Evolutionary conservation across 805 yeast genomes (phyloP).

Genomic region (Dipodascopsis tothii): DNA sequence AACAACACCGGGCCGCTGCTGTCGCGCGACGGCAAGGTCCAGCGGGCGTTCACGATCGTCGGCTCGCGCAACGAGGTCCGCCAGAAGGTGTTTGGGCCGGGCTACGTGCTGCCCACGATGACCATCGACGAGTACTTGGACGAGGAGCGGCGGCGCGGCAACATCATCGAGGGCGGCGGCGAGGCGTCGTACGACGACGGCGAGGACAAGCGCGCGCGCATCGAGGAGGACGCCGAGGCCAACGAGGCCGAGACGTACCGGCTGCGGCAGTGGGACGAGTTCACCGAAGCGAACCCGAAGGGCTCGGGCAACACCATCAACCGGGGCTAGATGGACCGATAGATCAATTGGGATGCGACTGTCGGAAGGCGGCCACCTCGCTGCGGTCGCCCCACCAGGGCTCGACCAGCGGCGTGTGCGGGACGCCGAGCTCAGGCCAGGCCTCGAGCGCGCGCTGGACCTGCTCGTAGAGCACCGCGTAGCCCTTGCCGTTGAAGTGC

Average conservation of each 20-base stretch:
- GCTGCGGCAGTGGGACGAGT: constrained; percentile 87
- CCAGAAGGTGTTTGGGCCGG: constrained; percentile 75
- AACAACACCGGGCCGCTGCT: constrained; percentile 39
- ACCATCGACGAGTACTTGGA: constrained; percentile 86
- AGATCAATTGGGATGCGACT: background rate
- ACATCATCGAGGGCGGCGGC: constrained; percentile 43
- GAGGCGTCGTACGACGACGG: constrained; percentile 9
- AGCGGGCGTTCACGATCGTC: constrained; percentile 75
- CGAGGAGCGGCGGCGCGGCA: constrained; percentile 77
- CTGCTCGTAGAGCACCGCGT: constrained; percentile 9
- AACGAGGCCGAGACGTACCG: constrained; percentile 64
- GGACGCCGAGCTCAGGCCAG: constrained; percentile 7
- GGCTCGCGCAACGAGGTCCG: constrained; percentile 46
- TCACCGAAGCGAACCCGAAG: constrained; percentile 71
- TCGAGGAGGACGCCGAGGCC: constrained; percentile 53
- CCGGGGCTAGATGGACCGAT: constrained; percentile 39
- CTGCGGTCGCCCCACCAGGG: constrained; percentile 24
- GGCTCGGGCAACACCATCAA: constrained; percentile 87
- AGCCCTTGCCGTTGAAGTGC: constrained; percentile 26
- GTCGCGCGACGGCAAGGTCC: constrained; percentile 66
- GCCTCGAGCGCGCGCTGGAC: constrained; percentile 1
- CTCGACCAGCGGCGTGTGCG: constrained; percentile 23
- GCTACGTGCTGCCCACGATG: constrained; percentile 90
- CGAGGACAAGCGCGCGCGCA: constrained; percentile 39
- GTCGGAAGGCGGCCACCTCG: background rate